phyloP scores from a whole-genome alignment of 495 filamentous ascomycete genomes.

The Geopyxis carbonaria region DNA sequence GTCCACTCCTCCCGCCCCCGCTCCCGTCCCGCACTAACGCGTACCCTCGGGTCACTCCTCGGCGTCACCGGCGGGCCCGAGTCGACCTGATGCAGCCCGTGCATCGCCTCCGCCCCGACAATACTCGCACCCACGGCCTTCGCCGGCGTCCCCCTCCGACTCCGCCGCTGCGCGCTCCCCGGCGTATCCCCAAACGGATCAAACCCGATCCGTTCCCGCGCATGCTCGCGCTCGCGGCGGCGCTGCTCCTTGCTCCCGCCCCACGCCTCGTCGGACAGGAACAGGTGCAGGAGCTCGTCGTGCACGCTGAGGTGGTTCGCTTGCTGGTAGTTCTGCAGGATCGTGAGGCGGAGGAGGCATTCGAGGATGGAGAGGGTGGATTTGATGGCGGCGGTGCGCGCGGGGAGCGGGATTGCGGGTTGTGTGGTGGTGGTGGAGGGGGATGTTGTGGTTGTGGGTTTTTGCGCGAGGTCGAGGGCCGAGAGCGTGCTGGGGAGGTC shows the following conservation, averaged over 20 bases:
- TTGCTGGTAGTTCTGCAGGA: conserved; percentile 95
- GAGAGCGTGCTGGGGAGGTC: background rate
- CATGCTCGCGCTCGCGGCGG: conserved; percentile 50
- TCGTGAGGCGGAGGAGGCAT: conserved; percentile 76
- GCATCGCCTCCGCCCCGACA: no score
- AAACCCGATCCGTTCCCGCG: conserved; percentile 68
- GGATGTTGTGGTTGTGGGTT: conserved; percentile 8
- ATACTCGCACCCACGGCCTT: no score
- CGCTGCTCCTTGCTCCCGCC: conserved; percentile 55
- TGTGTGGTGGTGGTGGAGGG: conserved; percentile 9
- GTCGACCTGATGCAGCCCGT: no score
- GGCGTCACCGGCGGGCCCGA: no score
- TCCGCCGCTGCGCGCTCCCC: no score
- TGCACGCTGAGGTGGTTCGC: conserved; percentile 77
- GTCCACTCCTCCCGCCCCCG: no score
- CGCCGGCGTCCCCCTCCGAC: no score
- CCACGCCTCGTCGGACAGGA: conserved; percentile 62
- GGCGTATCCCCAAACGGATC: conserved; percentile 40
- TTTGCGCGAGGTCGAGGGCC: conserved; percentile 16
- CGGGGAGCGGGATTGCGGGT: conserved; percentile 1
- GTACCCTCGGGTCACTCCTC: no score
- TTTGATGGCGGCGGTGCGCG: conserved; percentile 33
- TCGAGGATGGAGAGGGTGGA: conserved; percentile 88
- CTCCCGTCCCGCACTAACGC: no score
- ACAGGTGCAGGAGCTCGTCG: conserved; percentile 91